Evolutionary conservation across 163 green algal species (phyloP), one percentile per base, ranked within the genome.

Genomic region (Scenedesmus sp.): DNA sequence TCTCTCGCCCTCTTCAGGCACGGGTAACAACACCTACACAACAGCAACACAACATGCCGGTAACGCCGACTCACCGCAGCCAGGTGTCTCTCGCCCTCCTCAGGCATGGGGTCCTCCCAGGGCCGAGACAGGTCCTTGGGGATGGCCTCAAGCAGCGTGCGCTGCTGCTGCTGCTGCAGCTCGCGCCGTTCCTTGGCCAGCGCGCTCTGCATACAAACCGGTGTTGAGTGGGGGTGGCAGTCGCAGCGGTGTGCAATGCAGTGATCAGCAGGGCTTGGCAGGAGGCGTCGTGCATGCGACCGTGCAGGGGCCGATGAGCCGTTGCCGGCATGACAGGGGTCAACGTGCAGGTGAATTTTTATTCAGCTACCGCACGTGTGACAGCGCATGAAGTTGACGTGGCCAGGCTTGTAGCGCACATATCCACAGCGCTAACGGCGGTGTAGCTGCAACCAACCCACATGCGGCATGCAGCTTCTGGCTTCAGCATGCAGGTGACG

Each of bases 61-160:
- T 42, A 22, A 43, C 1, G 13, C 30, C 13, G 0, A 65, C 85
- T 73, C 78, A 90, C 85, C 24, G 70, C 68, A 18, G 94, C 94
- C 53, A 98, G 93, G 42, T 97, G 95, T 33, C 95, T 56, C 92
- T 98, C 96, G 20, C 94, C 95, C 43, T 92, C 89, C 72, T 98
- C 95, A 42, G 97, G 96, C 97, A 99, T 97, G 37, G 98, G 98
- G 92, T 99, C 98, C 96, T 99, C 97, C 98, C 98, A 99, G 13
- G 98, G 98, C 61, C 97, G 92, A 5, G 91, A 97, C 7, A 99
- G 94, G 94, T 99, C 98, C 93, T 98, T 97, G 81, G 97, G 97
- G 70, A 99, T 97, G 84, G 97, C 96, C 79, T 99, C 98, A 89
- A 99, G 92, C 91, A 98, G 93, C 16, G 96, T 98, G 90, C 97